Conservation (phyloP, 129 eudicot genomes). For the Arctium lappa region DNA sequence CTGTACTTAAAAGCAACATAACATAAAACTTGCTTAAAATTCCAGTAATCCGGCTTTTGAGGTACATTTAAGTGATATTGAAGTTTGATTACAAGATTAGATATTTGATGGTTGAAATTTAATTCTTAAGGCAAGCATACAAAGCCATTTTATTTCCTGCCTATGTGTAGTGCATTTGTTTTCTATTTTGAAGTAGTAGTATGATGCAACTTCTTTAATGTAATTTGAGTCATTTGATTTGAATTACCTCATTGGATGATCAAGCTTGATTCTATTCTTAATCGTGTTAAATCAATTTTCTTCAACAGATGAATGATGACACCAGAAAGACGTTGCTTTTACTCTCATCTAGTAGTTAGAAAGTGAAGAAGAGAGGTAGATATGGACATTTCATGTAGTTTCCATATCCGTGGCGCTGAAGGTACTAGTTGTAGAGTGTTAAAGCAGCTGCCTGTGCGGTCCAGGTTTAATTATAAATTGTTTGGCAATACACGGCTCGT, state of each 20-base stretch:
- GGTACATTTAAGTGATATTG: not conserved
- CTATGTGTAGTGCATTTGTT: not conserved
- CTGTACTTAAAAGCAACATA: not conserved
- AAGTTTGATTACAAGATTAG: not conserved
- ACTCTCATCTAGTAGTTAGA: constrained; percentile 10
- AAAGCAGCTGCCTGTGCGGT: constrained; percentile 26
- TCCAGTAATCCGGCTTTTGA: not conserved
- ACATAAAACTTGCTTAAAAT: not conserved
- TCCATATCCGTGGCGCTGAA: constrained; percentile 39
- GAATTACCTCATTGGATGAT: constrained; percentile 3
- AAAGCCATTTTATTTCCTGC: not conserved
- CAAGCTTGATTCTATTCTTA: constrained; percentile 5
- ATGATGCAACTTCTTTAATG: constrained; percentile 1
- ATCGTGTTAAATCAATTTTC: constrained; percentile 8
- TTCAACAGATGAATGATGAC: constrained; percentile 40
- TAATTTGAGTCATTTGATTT: not conserved
- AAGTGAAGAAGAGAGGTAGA: constrained; percentile 20
- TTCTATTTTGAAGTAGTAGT: not conserved
- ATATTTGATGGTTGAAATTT: not conserved
- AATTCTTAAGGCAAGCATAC: not conserved
- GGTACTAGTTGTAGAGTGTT: constrained; percentile 35
- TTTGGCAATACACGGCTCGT: constrained; percentile 33
- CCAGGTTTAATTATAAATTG: constrained; percentile 31
- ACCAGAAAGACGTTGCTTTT: constrained; percentile 17
- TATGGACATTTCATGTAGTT: constrained; percentile 52